Evolutionary conservation across 169 alveolate genomes (phyloP), one percentile per base, ranked within the genome.

Genomic region (Plasmodium malariae): DNA sequence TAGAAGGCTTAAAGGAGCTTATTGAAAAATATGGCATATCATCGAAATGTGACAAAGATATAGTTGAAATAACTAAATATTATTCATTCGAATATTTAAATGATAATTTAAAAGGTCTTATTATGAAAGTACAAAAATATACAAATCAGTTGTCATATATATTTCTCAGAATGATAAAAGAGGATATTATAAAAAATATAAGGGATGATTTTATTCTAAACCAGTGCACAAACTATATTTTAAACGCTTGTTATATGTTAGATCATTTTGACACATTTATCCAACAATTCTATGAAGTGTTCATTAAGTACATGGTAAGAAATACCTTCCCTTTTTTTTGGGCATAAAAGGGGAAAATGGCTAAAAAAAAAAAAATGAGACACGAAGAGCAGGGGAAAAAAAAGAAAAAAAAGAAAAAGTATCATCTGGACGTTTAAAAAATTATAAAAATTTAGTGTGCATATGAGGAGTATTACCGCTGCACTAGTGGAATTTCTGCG

Each of bases 161-260:
- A 4, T 70, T 69, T 43, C 57, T 86, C 14, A 54, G 62, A 40
- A 49, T 86, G 11, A 17, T 57, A 24, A 86, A 70, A 65, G 43
- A 69, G 37, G 76, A 9, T 11, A 14, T 57, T 17, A 45, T 72
- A 19, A 14, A 63, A 48, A 63, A 86, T 65, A 21, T 72, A 6
- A 17, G 32, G 9, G 76, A 72, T 12, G 19, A 70, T 65, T 57
- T 55, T 63, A 55, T 86, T 11, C 28, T 86, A n/a, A 62, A 70
- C 17, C 87, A 86, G 19, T 37, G 69, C 9, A 45, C 34, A 4
- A 48, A 43, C 34, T 60, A 62, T n/a, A 72, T 86, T 28, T 48
- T 86, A 7, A 86, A 37, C 57, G 37, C 87, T 1, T 86, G 74
- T 45, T 86, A 86, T 54, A 5, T 65, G 34, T 74, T 86, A n/a